Percentiles rank a stretch among this genome's conserved stretches.
These are phyloP conservation scores for Saccharum officinarum DNA, from an alignment of 176 grass and related monocot genomes.

Conservation along the genomic window DNA sequence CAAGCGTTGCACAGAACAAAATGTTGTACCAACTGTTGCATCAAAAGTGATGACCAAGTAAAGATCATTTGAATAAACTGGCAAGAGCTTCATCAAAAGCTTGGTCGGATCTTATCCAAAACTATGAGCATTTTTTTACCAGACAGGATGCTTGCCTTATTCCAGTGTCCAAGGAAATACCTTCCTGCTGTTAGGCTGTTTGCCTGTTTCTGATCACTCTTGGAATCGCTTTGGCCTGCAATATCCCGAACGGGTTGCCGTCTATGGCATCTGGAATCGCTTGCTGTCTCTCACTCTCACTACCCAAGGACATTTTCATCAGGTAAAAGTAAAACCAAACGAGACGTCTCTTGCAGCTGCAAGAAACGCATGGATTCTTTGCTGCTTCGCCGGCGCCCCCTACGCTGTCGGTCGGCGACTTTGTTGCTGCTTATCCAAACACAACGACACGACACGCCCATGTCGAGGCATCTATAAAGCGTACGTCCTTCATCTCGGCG, in stretches of 20 bases:
- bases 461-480: slow-evolving; percentile 40
- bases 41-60: background rate
- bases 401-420: background rate
- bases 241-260: slow-evolving; percentile 7
- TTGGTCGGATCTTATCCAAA: background rate
- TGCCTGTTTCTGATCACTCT: background rate
- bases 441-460: background rate
- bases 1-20: background rate
- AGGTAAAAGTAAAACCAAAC: background rate
- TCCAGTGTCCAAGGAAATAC: background rate
- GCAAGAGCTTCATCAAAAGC: background rate
- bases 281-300: background rate
- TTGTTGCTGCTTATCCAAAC: background rate
- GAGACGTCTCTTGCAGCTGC: slow-evolving; percentile 3
- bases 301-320: background rate
- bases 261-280: background rate
- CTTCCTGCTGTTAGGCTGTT: background rate
- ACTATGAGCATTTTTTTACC: background rate
- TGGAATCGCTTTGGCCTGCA: background rate
- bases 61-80: background rate
- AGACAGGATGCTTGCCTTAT: background rate
- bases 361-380: slow-evolving; percentile 47
- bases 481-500: background rate
- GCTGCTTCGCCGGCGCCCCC: slow-evolving; percentile 1
- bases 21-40: background rate